A percentile compares a stretch with the other conserved stretches of the same genome.
phyloP scores from a whole-genome alignment of 257 asterid species.

The Echium plantagineum region DNA sequence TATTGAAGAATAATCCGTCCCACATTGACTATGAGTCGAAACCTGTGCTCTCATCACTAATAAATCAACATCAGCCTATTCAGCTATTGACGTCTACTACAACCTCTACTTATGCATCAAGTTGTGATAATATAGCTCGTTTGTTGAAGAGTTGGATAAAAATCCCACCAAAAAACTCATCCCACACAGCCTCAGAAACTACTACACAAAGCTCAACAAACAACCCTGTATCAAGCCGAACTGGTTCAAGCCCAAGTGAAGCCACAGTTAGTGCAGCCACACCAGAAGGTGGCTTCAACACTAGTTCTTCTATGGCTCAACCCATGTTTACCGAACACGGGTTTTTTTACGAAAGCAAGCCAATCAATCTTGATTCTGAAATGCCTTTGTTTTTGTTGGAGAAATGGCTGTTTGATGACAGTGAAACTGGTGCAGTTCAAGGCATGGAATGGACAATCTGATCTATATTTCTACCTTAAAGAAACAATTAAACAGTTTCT shows the following conservation, averaged over 20 bases:
- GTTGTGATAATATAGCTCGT: slow-evolving; percentile 67
- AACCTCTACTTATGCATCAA: slow-evolving; percentile 48
- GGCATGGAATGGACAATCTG: slow-evolving; percentile 38
- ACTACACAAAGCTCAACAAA: slow-evolving; percentile 19
- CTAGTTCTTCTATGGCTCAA: slow-evolving; percentile 27
- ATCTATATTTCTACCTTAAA: slow-evolving; percentile 36
- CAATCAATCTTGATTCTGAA: slow-evolving; percentile 14
- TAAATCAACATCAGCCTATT: background rate
- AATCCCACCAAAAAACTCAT: slow-evolving; percentile 22
- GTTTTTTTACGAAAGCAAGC: slow-evolving; percentile 18
- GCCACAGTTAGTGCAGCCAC: slow-evolving; percentile 29
- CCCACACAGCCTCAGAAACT: slow-evolving; percentile 13
- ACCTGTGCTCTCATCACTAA: background rate
- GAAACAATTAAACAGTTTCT: slow-evolving; percentile 39
- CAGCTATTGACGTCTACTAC: slow-evolving; percentile 9
- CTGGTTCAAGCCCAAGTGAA: slow-evolving; percentile 51
- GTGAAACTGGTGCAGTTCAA: slow-evolving; percentile 22
- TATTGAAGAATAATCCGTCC: no score
- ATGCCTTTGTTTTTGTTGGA: slow-evolving; percentile 60
- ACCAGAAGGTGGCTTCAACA: slow-evolving; percentile 25
- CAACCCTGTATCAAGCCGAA: slow-evolving; percentile 17
- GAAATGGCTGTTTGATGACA: slow-evolving; percentile 82
- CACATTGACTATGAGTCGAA: slow-evolving; percentile 3
- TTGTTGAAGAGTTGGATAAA: slow-evolving; percentile 62
- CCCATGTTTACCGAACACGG: slow-evolving; percentile 16